These are phyloP conservation scores for Verticillium isaacii DNA, from an alignment of 2,329 filamentous ascomycete species.

Conservation along the genomic window DNA sequence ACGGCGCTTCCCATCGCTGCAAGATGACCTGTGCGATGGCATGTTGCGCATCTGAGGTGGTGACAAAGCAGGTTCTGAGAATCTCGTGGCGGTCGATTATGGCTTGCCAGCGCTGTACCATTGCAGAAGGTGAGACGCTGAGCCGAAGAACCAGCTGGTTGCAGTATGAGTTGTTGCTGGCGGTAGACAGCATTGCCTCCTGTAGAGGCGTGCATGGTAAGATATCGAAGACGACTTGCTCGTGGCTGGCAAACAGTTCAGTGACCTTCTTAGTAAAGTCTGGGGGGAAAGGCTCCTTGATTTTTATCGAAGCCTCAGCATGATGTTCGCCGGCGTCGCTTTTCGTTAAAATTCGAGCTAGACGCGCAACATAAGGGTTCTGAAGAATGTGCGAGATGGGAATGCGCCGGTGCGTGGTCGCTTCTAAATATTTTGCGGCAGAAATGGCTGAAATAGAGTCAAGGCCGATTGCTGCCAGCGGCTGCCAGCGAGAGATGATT, in stretches of 20 bases:
- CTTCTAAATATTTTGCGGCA: constrained; percentile 54
- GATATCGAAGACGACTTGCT: constrained; percentile 28
- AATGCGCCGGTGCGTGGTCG: constrained; percentile 39
- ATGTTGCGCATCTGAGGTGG: constrained; percentile 53
- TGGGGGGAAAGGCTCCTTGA: background rate
- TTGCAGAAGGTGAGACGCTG: constrained; percentile 36
- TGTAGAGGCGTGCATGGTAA: constrained; percentile 84
- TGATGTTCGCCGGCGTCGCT: background rate
- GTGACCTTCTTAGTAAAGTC: background rate
- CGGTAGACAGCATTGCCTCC: constrained; percentile 74
- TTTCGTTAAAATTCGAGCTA: constrained; percentile 34
- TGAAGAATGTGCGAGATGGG: constrained; percentile 67
- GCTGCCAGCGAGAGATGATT: constrained; percentile 58
- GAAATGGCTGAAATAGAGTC: constrained; percentile 80
- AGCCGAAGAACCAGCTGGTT: constrained; percentile 68
- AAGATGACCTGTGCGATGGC: constrained; percentile 73
- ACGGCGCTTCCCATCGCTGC: constrained; percentile 26
- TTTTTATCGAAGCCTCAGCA: background rate
- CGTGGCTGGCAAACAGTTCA: background rate
- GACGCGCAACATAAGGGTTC: constrained; percentile 58
- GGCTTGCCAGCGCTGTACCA: constrained; percentile 57
- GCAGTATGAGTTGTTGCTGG: constrained; percentile 54
- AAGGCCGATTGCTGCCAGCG: constrained; percentile 73
- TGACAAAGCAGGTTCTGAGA: constrained; percentile 69
- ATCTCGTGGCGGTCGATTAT: constrained; percentile 68